Percentiles rank a stretch among this genome's conserved stretches.
phyloP scores from a whole-genome alignment of 176 grass and related monocot species.

The Triticum aestivum region IWGSC_CS_RefSeq_v2.1 NC_057804.1:518875427-518875926 shows the following conservation, averaged over 20 bases:
- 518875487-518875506: slow-evolving; percentile 42
- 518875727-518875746: slow-evolving; percentile 48
- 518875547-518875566: slow-evolving; percentile 69
- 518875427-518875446: neutral
- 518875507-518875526: slow-evolving; percentile 79
- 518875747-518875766: slow-evolving; percentile 62
- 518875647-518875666: slow-evolving; percentile 56
- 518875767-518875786: slow-evolving; percentile 69
- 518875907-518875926: neutral
- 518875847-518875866: neutral
- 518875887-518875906: neutral
- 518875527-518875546: slow-evolving; percentile 42
- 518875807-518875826: neutral
- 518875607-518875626: slow-evolving; percentile 53
- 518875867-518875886: neutral
- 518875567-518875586: slow-evolving; percentile 84
- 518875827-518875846: slow-evolving; percentile 4
- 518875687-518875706: slow-evolving; percentile 53
- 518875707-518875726: neutral
- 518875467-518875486: neutral
- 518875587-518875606: slow-evolving; percentile 87
- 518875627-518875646: slow-evolving; percentile 64
- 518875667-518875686: slow-evolving; percentile 7
- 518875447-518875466: neutral
- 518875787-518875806: slow-evolving; percentile 22